Conservation (phyloP, 2,329 filamentous ascomycete species). For the Botrytis paeoniae region DNA sequence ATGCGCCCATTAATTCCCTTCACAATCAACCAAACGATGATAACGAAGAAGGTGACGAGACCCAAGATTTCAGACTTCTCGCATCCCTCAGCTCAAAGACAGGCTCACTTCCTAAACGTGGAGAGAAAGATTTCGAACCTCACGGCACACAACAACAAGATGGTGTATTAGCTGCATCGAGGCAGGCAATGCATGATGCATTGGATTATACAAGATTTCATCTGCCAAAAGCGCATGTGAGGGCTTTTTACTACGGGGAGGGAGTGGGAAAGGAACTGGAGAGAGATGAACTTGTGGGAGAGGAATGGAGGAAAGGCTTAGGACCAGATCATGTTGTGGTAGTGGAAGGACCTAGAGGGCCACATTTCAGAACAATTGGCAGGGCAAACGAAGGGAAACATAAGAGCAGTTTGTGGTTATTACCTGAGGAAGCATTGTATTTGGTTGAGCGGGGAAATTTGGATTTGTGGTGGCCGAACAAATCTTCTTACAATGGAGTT, state of each 20-base stretch:
- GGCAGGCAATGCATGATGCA: constrained; percentile 85
- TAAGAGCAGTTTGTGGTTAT: constrained; percentile 69
- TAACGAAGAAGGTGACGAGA: constrained; percentile 70
- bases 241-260: constrained; percentile 71
- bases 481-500: constrained; percentile 45
- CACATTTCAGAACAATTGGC: constrained; percentile 74
- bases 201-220: constrained; percentile 75
- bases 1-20: constrained; percentile 33
- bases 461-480: constrained; percentile 78
- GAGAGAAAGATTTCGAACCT: constrained; percentile 95
- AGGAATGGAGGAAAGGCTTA: constrained; percentile 67
- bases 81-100: constrained; percentile 51
- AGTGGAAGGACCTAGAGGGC: constrained; percentile 69
- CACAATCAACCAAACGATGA: constrained; percentile 43
- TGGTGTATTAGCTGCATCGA: constrained; percentile 72
- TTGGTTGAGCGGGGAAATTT: constrained; percentile 82
- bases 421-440: constrained; percentile 90
- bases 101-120: constrained; percentile 72
- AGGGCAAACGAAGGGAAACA: constrained; percentile 56
- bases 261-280: constrained; percentile 36
- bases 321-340: constrained; percentile 55
- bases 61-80: constrained; percentile 81
- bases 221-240: constrained; percentile 58
- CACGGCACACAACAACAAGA: constrained; percentile 84
- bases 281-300: constrained; percentile 51